Conservation (phyloP, 352 stramenopile species). For the Phytophthora melonis region DNA sequence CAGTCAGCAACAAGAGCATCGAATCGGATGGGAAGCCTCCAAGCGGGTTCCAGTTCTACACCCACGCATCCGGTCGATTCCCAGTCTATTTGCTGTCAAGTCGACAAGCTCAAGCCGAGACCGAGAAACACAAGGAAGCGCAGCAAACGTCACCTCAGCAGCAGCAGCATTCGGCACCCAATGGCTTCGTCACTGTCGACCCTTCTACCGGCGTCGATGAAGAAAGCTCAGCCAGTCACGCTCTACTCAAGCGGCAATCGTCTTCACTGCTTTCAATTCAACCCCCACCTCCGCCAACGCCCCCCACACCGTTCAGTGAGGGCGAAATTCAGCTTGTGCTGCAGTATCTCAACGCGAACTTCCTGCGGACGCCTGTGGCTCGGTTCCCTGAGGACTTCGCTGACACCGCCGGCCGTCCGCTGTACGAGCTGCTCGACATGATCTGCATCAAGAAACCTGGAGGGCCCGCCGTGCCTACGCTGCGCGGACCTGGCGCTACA, state of each 20-base stretch:
- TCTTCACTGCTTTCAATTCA: background rate
- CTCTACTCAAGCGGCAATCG: background rate
- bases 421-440: constrained; percentile 93
- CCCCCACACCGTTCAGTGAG: constrained; percentile 34
- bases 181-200: constrained; percentile 64
- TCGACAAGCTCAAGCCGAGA: constrained; percentile 53
- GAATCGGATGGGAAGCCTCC: constrained; percentile 5
- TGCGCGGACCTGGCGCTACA: constrained; percentile 27
- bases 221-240: background rate
- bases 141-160: constrained; percentile 4
- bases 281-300: background rate
- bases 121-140: constrained; percentile 41
- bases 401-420: constrained; percentile 71
- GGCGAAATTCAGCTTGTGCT: constrained; percentile 72
- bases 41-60: constrained; percentile 50
- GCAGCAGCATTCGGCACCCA: constrained; percentile 23
- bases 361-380: constrained; percentile 68
- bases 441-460: constrained; percentile 90
- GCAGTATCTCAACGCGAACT: constrained; percentile 90
- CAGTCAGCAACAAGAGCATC: constrained; percentile 7
- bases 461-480: constrained; percentile 24
- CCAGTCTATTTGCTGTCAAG: constrained; percentile 68
- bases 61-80: constrained; percentile 59
- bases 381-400: constrained; percentile 86
- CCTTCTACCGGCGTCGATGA: constrained; percentile 34